Conservation (phyloP, 2,329 filamentous ascomycete genomes). For the Cercospora zeae-maydis region DNA sequence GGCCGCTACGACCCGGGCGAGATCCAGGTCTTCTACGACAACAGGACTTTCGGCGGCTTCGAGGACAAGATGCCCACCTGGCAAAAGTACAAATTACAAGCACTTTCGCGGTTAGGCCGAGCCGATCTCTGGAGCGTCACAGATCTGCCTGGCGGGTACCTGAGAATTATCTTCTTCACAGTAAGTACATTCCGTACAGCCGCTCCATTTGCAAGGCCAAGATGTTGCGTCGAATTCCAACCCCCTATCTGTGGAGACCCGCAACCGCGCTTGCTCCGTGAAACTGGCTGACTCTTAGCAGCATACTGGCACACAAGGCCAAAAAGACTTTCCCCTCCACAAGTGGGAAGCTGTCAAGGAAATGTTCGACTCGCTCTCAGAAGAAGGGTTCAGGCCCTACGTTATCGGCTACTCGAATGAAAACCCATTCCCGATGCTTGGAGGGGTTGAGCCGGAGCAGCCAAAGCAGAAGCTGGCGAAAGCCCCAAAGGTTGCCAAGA, state of each 20-base stretch:
- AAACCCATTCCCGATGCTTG: slow-evolving; percentile 37
- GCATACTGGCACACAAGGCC: slow-evolving; percentile 33
- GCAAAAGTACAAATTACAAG: slow-evolving; percentile 29
- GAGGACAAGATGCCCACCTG: slow-evolving; percentile 29
- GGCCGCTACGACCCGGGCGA: slow-evolving; percentile 33
- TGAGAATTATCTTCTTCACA: slow-evolving; percentile 34
- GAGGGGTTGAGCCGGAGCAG: slow-evolving; percentile 31
- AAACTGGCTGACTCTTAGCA: slow-evolving; percentile 14
- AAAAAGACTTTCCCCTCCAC: slow-evolving; percentile 32
- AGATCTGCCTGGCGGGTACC: slow-evolving; percentile 31
- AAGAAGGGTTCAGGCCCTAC: slow-evolving; percentile 34
- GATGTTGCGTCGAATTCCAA: not conserved
- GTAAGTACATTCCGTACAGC: too few relatives aligned
- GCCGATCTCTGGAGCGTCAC: slow-evolving; percentile 18
- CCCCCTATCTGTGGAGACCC: not conserved
- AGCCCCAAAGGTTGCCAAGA: slow-evolving; percentile 29
- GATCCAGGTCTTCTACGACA: slow-evolving; percentile 35
- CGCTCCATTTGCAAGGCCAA: not conserved
- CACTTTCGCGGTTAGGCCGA: slow-evolving; percentile 29
- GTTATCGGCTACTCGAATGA: slow-evolving; percentile 34
- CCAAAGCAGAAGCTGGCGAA: slow-evolving; percentile 25
- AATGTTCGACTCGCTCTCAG: slow-evolving; percentile 34
- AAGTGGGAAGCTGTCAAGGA: slow-evolving; percentile 32
- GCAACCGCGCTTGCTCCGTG: not conserved
- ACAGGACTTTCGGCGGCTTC: slow-evolving; percentile 25